Base-by-base conservation (phyloP, 2,329 filamentous ascomycete species). In the Fusarium sp. region DNA sequence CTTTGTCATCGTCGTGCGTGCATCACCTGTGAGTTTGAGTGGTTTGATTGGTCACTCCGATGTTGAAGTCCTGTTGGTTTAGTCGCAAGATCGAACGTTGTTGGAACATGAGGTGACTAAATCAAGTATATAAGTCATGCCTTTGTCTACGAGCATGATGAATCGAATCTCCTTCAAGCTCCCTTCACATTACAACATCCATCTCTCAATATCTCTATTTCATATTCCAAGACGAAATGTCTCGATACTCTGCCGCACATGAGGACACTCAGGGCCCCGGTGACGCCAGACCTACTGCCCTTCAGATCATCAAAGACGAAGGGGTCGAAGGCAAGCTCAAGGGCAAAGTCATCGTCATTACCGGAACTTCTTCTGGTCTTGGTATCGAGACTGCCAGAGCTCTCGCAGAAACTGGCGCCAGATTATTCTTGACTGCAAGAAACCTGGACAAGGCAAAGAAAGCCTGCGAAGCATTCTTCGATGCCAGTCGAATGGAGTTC, bases 321-420 rank as follows among this genome's bases (percentile, higher is more conserved):
- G 61, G 71, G 17, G 74, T 76, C 44, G 69, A 79, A 13, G 80
- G 80, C 51, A 82, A 78, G 26, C 79, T 83, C 36, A 58, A 66
- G 3, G 82, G 77, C 52, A 84, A 84, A 68, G 81, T 83, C 20
- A 78, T 84, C 13, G 67, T 87, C 24, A 82, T 87, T 63, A 87
- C 86, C 2, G 86, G 86, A 9, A 78, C 77, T 8, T 82, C 83
- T 26, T 81, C 84, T 22, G 85, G 85, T 1, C 77, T 87, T 20
- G 86, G 85, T 5, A 72, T 85, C 28, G 84, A 87, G 66, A 86
- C 85, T 5, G 82, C 81, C 6, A 80, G 81, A 18, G 86, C 86
- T 5, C 79, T 89, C 26, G 76, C 81, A 28, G 76, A 81, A 17
- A 85, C 87, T 2, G 78, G 79, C 24, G 69, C 73, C 15, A 76